Percentiles rank a stretch among this genome's conserved stretches.
Conservation (phyloP, 441 rosid genomes). For the Monsonia emarginata region DNA sequence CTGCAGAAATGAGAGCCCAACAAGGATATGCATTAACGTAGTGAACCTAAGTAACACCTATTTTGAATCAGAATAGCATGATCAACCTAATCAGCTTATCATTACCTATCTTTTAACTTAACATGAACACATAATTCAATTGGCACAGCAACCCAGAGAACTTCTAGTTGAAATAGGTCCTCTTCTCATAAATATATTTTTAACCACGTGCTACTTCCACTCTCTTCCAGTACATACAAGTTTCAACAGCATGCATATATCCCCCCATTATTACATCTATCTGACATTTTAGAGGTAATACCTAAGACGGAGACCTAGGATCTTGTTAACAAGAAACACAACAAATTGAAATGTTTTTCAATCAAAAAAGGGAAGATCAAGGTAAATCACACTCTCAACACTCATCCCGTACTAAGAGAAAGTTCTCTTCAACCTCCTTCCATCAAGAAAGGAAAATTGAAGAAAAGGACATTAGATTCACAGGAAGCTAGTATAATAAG, state of each 20-base stretch:
- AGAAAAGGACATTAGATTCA: not conserved
- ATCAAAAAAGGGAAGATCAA: not conserved
- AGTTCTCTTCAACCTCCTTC: not conserved
- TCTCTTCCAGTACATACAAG: not conserved
- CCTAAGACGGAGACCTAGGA: not conserved
- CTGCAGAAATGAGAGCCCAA: slow-evolving; percentile 13
- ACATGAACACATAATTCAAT: not conserved
- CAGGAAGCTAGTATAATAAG: not conserved
- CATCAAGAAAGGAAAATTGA: not conserved
- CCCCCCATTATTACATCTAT: not conserved
- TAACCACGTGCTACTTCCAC: not conserved
- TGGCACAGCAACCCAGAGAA: not conserved
- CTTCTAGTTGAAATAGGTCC: not conserved
- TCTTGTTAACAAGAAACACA: too few relatives aligned
- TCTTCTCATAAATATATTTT: not conserved
- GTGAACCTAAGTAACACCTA: not conserved
- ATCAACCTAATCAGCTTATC: not conserved
- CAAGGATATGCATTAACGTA: not conserved
- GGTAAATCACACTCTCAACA: not conserved
- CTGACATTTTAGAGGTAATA: not conserved
- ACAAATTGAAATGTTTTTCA: not conserved
- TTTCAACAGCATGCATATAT: not conserved
- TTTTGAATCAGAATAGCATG: not conserved
- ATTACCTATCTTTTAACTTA: not conserved
- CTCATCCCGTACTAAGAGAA: not conserved